Percentiles rank a stretch among this genome's conserved stretches.
These are phyloP conservation scores for Daldinia sp. DNA, from an alignment of 2,329 filamentous ascomycete genomes.

Conservation along the genomic window DNA sequence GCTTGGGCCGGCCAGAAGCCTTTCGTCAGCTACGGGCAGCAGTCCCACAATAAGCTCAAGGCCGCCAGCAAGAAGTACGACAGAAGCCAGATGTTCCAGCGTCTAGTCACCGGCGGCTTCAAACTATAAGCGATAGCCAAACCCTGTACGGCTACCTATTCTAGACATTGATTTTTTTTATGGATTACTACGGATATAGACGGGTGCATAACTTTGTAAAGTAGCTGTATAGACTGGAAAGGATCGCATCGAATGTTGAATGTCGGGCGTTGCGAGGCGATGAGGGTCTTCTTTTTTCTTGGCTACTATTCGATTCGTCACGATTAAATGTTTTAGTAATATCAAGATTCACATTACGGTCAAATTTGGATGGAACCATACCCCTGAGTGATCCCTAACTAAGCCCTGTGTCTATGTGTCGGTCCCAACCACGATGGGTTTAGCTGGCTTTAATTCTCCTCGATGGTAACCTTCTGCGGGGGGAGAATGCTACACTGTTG, in stretches of 20 bases:
- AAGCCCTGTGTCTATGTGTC: neutral
- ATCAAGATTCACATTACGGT: neutral
- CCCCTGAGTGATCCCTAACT: neutral
- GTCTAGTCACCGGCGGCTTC: neutral
- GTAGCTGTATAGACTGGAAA: neutral
- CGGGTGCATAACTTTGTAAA: neutral
- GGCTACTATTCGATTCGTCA: neutral
- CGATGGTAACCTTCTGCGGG: neutral
- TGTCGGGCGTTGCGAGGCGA: neutral
- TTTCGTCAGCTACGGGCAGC: neutral
- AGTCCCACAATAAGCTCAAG: neutral
- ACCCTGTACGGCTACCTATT: neutral
- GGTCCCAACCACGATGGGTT: neutral
- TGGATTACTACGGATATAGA: neutral
- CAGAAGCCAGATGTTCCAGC: constrained; percentile 1
- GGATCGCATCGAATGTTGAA: neutral
- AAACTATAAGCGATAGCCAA: neutral
- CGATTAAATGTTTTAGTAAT: neutral
- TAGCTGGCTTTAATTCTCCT: neutral
- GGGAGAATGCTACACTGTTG: neutral
- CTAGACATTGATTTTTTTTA: neutral
- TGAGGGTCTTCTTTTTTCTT: neutral
- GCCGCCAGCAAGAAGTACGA: neutral
- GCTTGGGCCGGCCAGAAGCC: neutral
- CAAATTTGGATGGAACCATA: too few species aligned